Conservation (phyloP, 257 asterid genomes). For the Petunia secreta region DNA sequence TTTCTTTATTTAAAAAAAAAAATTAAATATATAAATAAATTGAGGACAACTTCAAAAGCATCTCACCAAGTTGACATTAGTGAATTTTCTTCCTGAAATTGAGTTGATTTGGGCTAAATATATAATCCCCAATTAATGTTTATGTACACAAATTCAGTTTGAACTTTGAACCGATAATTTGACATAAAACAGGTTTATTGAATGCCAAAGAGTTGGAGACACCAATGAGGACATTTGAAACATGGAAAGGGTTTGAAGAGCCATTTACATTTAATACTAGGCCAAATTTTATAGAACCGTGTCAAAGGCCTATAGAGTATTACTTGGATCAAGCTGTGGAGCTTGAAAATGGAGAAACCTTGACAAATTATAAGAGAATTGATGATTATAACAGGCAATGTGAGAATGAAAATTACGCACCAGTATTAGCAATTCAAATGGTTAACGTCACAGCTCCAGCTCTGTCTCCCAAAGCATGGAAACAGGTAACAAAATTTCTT, state of each 20-base stretch:
- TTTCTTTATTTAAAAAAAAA: too few species aligned
- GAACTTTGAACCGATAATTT: too few species aligned
- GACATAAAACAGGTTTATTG: too few species aligned
- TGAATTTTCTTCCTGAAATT: too few species aligned
- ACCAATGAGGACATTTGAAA: slow-evolving; percentile 66
- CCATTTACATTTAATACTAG: slow-evolving; percentile 74
- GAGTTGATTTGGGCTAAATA: too few species aligned
- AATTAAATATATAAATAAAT: too few species aligned
- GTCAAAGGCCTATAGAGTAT: slow-evolving; percentile 57
- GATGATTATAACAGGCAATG: slow-evolving; percentile 36
- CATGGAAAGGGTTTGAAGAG: slow-evolving; percentile 64
- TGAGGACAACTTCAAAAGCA: too few species aligned
- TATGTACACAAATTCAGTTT: too few species aligned
- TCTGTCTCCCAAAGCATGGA: slow-evolving; percentile 56
- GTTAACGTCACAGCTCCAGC: slow-evolving; percentile 53
- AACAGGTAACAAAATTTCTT: slow-evolving; percentile 52
- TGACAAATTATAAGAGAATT: slow-evolving; percentile 48
- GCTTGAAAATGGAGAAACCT: slow-evolving; percentile 38
- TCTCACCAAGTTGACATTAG: too few species aligned
- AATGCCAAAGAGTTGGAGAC: slow-evolving; percentile 55
- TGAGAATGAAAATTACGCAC: slow-evolving; percentile 29
- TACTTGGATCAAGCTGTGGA: slow-evolving; percentile 42
- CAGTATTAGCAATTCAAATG: slow-evolving; percentile 46
- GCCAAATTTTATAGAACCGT: slow-evolving; percentile 45
- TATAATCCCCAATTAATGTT: too few species aligned